phyloP scores from a whole-genome alignment of 768 basidiomycete genomes.

The Royoungia palumana region DNA sequence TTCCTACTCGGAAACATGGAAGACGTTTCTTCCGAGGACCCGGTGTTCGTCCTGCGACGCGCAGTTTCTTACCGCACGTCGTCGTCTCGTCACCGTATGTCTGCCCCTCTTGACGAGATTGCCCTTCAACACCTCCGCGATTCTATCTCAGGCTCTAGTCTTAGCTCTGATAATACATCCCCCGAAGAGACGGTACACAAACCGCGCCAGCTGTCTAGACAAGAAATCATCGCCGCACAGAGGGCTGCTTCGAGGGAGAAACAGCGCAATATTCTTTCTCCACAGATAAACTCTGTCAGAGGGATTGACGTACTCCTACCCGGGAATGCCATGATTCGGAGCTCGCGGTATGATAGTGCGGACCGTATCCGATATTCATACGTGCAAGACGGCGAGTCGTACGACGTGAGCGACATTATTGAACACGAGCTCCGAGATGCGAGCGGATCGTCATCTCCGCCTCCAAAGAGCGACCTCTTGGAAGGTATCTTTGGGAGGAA shows the following conservation, averaged over 20 bases:
- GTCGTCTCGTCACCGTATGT: constrained; percentile 65
- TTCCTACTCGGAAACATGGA: constrained; percentile 65
- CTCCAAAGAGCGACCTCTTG: constrained; percentile 55
- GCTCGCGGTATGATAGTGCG: constrained; percentile 66
- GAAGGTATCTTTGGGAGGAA: constrained; percentile 61
- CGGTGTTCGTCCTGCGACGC: constrained; percentile 85
- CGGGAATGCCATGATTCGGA: constrained; percentile 81
- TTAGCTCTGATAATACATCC: constrained; percentile 42
- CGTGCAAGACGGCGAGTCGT: constrained; percentile 88
- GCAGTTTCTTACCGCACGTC: constrained; percentile 72
- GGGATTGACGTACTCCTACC: constrained; percentile 88
- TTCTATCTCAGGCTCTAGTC: constrained; percentile 55
- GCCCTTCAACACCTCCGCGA: constrained; percentile 72
- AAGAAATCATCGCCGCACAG: constrained; percentile 93
- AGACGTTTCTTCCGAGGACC: constrained; percentile 81
- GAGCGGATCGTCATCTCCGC: constrained; percentile 26
- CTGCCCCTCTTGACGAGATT: constrained; percentile 80
- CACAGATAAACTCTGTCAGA: constrained; percentile 78
- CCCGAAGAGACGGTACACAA: constrained; percentile 35
- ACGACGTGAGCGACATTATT: constrained; percentile 91
- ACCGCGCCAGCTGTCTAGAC: constrained; percentile 52
- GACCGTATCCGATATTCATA: constrained; percentile 91
- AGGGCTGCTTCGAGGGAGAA: constrained; percentile 82
- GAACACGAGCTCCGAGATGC: constrained; percentile 81
- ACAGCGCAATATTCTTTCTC: constrained; percentile 79